These are phyloP conservation scores for Berberis thunbergii DNA, from an alignment of 164 flowering plant species.

Conservation along the genomic window DNA sequence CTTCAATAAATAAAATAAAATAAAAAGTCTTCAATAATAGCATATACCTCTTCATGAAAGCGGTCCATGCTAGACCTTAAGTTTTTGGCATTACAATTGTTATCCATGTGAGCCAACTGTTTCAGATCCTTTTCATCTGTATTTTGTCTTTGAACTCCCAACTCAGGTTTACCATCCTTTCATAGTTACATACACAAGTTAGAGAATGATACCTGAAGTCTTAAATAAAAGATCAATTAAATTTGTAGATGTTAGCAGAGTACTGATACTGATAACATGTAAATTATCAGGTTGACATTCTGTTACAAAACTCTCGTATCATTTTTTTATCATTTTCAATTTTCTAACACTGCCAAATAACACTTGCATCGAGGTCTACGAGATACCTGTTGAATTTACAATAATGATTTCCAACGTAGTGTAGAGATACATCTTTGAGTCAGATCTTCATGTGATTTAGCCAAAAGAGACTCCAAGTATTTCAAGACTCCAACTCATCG, in stretches of 20 bases:
- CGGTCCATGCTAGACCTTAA: constrained; percentile 70
- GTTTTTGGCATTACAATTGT: constrained; percentile 28
- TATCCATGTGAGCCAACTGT: constrained; percentile 27
- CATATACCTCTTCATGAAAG: constrained; percentile 65
- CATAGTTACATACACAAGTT: neutral
- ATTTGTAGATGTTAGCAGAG: neutral
- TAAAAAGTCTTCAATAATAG: neutral
- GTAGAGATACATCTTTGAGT: no score
- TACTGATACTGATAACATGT: no score
- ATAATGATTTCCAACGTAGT: no score
- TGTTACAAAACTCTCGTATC: no score
- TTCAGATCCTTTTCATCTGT: constrained; percentile 17
- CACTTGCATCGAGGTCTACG: no score
- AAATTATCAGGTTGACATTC: no score
- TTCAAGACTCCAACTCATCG: no score
- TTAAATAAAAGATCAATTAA: neutral
- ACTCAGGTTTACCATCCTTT: constrained; percentile 26
- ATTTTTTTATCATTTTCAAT: no score
- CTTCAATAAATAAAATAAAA: neutral
- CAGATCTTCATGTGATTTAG: no score
- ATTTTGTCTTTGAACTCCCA: constrained; percentile 18
- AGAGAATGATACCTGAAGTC: neutral
- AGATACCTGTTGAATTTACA: no score
- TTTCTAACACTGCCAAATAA: no score
- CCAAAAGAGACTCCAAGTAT: no score